A percentile compares a stretch with the other conserved stretches of the same genome.
phyloP scores from a whole-genome alignment of 306 rosid species.

The Alnus rubra region DNA sequence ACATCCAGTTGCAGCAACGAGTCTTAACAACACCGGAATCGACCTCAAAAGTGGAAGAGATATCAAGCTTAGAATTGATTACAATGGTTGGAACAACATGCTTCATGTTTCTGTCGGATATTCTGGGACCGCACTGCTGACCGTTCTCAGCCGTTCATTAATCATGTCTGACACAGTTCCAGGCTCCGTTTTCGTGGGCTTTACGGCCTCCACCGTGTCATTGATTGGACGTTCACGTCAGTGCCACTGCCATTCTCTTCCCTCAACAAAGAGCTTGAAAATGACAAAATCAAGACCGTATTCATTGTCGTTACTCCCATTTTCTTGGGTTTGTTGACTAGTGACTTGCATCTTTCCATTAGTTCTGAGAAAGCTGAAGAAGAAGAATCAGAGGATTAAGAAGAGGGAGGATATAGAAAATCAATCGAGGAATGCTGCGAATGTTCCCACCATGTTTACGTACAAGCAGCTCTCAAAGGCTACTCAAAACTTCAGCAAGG shows the following conservation, averaged over 20 bases:
- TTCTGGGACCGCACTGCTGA: constrained; percentile 29
- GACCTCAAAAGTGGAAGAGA: constrained; percentile 56
- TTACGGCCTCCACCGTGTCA: constrained; percentile 48
- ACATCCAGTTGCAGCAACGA: constrained; percentile 39
- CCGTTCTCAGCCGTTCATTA: constrained; percentile 40
- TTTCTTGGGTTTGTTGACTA: constrained; percentile 15
- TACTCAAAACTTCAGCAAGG: constrained; percentile 44
- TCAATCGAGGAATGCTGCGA: constrained; percentile 37
- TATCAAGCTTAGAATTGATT: constrained; percentile 46
- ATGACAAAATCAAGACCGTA: constrained; percentile 29
- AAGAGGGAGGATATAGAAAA: constrained; percentile 37
- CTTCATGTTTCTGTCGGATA: constrained; percentile 43
- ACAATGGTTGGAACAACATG: constrained; percentile 41
- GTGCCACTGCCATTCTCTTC: constrained; percentile 38
- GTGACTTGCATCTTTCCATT: constrained; percentile 21
- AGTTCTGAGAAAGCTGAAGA: constrained; percentile 32
- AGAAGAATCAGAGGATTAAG: constrained; percentile 18
- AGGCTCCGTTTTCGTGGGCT: constrained; percentile 53
- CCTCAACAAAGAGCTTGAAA: not conserved
- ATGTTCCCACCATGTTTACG: constrained; percentile 41
- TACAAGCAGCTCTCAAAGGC: constrained; percentile 50
- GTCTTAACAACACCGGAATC: constrained; percentile 38
- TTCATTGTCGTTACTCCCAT: constrained; percentile 27
- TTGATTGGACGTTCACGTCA: constrained; percentile 58
- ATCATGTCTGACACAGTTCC: constrained; percentile 37